These are phyloP conservation scores for Datisca glomerata DNA, from an alignment of 306 rosid genomes.

Conservation along the genomic window DNA sequence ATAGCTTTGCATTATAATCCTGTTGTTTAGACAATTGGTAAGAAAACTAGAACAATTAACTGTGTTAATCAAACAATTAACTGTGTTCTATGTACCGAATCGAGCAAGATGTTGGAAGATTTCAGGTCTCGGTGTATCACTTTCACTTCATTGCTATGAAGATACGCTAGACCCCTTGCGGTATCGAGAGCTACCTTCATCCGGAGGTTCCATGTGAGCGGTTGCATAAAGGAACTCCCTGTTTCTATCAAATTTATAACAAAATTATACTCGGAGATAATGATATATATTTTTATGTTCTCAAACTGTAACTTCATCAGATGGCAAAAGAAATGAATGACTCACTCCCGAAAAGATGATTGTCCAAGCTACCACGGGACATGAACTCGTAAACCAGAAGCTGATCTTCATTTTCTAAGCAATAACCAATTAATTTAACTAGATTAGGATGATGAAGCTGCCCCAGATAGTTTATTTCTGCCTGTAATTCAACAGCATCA, in stretches of 20 bases:
- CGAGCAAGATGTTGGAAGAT: conserved; percentile 70
- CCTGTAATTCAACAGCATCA: conserved; percentile 17
- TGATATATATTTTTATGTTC: not conserved
- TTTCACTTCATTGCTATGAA: conserved; percentile 73
- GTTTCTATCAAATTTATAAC: not conserved
- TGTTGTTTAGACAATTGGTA: conserved; percentile 10
- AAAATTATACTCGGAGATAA: not conserved
- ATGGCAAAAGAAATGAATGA: conserved; percentile 8
- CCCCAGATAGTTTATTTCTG: conserved; percentile 87
- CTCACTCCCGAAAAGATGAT: conserved; percentile 91
- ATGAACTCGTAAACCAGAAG: conserved; percentile 79
- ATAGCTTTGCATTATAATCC: conserved; percentile 65
- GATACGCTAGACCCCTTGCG: conserved; percentile 85
- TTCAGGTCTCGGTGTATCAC: conserved; percentile 87
- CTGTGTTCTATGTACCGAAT: conserved; percentile 26
- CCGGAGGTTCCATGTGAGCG: conserved; percentile 73
- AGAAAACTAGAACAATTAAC: not conserved
- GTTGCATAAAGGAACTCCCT: conserved; percentile 77
- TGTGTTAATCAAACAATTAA: not conserved
- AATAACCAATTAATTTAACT: conserved; percentile 74
- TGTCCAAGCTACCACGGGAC: conserved; percentile 81
- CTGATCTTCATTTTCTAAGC: conserved; percentile 83
- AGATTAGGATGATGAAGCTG: conserved; percentile 86
- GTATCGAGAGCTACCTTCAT: conserved; percentile 76
- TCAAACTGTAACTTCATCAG: no score